A percentile compares a stretch with the other conserved stretches of the same genome.
phyloP scores from a whole-genome alignment of 805 yeast species.

The Spathaspora arborariae region DNA sequence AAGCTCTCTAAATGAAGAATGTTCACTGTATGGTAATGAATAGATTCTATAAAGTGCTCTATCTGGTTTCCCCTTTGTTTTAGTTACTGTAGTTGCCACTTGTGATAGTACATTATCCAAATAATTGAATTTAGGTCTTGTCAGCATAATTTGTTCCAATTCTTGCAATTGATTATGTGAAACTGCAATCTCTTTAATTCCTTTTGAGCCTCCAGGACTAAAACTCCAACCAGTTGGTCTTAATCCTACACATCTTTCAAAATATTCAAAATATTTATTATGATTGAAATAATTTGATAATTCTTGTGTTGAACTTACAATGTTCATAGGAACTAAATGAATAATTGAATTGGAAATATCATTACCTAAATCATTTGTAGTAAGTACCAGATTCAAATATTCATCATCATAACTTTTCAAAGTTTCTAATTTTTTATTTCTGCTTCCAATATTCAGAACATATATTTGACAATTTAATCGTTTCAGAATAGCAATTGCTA shows the following conservation, averaged over 20 bases:
- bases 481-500: slow-evolving; percentile 66
- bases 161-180: slow-evolving; percentile 9
- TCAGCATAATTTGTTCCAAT: slow-evolving; percentile 13
- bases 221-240: slow-evolving; percentile 93
- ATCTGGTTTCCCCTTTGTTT: slow-evolving; percentile 17
- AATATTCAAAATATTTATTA: slow-evolving; percentile 40
- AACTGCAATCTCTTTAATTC: slow-evolving; percentile 2
- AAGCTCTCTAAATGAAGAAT: slow-evolving; percentile 83
- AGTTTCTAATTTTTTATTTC: slow-evolving; percentile 38
- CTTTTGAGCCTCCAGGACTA: slow-evolving; percentile 4
- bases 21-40: slow-evolving; percentile 87
- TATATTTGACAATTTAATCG: slow-evolving; percentile 50
- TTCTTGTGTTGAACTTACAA: slow-evolving; percentile 42
- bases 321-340: slow-evolving; percentile 71
- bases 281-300: slow-evolving; percentile 49
- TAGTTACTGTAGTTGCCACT: slow-evolving; percentile 13
- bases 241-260: slow-evolving; percentile 64
- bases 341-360: slow-evolving; percentile 48
- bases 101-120: slow-evolving; percentile 31
- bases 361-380: slow-evolving; percentile 31
- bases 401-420: slow-evolving; percentile 46
- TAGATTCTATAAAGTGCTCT: slow-evolving; percentile 41
- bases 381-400: slow-evolving; percentile 26
- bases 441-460: slow-evolving; percentile 45
- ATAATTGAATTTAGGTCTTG: slow-evolving; percentile 18